A percentile compares a stretch with the other conserved stretches of the same genome.
Conservation (phyloP, 768 basidiomycete genomes). For the Lyophyllum shimeji region DNA sequence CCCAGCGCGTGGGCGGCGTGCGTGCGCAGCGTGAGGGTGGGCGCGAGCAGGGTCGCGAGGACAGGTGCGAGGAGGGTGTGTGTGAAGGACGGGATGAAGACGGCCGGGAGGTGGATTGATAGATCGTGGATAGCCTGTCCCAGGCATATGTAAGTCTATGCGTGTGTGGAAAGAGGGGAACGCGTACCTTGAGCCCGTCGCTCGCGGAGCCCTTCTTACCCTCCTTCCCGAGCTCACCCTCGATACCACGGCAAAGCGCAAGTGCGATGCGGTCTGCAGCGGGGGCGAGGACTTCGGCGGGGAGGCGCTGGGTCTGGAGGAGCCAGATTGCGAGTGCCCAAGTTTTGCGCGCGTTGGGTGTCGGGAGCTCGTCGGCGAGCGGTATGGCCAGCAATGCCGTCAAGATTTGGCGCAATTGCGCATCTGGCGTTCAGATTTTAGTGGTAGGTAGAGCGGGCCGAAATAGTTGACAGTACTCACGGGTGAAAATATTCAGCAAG, state of each 20-base stretch:
- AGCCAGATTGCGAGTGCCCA: constrained; percentile 77
- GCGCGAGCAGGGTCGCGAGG: constrained; percentile 60
- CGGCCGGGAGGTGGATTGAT: constrained; percentile 55
- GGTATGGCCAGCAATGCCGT: constrained; percentile 71
- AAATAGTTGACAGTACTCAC: constrained; percentile 36
- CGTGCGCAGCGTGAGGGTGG: constrained; percentile 60
- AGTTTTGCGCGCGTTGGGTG: constrained; percentile 85
- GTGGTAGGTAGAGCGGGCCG: too few species aligned
- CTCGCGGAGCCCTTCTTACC: constrained; percentile 83
- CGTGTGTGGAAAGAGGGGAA: not conserved
- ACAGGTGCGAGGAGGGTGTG: constrained; percentile 53
- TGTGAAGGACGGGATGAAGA: constrained; percentile 70
- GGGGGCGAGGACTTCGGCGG: constrained; percentile 56
- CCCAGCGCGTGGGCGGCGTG: constrained; percentile 79
- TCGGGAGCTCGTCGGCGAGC: constrained; percentile 65
- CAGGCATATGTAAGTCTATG: constrained; percentile 10
- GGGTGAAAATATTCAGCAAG: constrained; percentile 57
- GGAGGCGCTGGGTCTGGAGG: constrained; percentile 69
- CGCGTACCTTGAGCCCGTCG: constrained; percentile 71
- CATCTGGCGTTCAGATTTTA: constrained; percentile 46
- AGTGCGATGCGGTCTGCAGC: constrained; percentile 68
- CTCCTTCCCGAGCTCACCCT: constrained; percentile 84
- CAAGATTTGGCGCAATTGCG: constrained; percentile 58
- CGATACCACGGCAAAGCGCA: constrained; percentile 73
- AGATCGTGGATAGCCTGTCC: constrained; percentile 75